Conservation (phyloP, 306 rosid species). For the Ochetophila trinervis region DNA sequence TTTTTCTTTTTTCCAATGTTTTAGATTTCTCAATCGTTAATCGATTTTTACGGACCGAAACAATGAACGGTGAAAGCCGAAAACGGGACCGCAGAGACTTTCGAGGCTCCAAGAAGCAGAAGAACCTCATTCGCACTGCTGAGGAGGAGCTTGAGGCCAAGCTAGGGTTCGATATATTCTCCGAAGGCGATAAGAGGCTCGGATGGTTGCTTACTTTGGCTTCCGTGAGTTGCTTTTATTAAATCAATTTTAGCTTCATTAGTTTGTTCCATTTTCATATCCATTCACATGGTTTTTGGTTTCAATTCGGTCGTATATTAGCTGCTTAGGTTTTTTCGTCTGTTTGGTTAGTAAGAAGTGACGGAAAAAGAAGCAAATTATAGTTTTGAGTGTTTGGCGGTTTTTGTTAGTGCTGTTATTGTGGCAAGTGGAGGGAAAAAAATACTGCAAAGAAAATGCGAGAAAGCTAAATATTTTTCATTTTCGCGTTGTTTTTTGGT, state of each 20-base stretch:
- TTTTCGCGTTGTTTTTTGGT: too few species aligned
- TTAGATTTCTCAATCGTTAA: neutral
- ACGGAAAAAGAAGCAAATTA: neutral
- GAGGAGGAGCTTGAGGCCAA: conserved; percentile 88
- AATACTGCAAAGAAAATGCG: too few species aligned
- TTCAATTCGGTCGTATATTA: neutral
- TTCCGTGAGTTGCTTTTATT: conserved; percentile 50
- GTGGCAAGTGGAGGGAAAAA: neutral
- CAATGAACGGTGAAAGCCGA: conserved; percentile 55
- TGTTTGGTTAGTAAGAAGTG: conserved; percentile 7
- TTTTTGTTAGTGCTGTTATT: neutral
- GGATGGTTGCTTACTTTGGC: conserved; percentile 87
- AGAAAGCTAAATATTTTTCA: too few species aligned
- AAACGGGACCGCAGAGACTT: conserved; percentile 47
- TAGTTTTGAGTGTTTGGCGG: neutral
- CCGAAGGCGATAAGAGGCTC: conserved; percentile 84
- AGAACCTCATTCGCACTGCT: conserved; percentile 51
- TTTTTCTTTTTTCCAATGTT: neutral
- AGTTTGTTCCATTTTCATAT: conserved; percentile 6
- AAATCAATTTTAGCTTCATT: neutral
- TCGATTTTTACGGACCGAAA: neutral
- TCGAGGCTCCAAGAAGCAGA: conserved; percentile 59
- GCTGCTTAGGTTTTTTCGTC: neutral
- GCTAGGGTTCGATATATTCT: conserved; percentile 73
- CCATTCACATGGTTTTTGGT: neutral